Conservation (phyloP, 129 eudicot species). For the Flaveria bidentis region DNA sequence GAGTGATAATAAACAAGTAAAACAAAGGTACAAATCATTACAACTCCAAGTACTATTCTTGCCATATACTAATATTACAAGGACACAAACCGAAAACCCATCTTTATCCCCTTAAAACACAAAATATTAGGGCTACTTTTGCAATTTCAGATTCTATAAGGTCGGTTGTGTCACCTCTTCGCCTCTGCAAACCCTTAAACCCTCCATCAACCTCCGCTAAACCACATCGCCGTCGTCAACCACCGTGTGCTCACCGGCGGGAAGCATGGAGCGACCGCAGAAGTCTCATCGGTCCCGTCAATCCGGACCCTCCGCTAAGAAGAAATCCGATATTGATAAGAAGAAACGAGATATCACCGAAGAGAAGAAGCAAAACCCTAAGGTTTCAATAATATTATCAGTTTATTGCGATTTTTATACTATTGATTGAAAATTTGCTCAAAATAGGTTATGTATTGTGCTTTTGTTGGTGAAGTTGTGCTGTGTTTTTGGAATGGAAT, state of each 20-base stretch:
- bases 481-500: neutral
- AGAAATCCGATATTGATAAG: constrained; percentile 51
- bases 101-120: no score
- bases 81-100: no score
- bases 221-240: constrained; percentile 17
- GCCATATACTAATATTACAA: no score
- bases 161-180: constrained; percentile 17
- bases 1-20: no score
- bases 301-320: constrained; percentile 77
- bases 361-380: constrained; percentile 56
- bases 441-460: neutral
- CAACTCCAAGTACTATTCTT: no score
- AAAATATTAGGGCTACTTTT: neutral
- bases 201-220: constrained; percentile 21
- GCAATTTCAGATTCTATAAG: constrained; percentile 24
- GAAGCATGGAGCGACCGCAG: constrained; percentile 50
- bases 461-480: neutral
- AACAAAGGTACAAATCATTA: no score
- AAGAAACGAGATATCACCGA: constrained; percentile 45
- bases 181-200: constrained; percentile 36
- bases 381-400: constrained; percentile 41
- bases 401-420: neutral
- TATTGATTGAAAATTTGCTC: neutral
- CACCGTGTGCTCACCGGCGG: constrained; percentile 19
- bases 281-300: constrained; percentile 71